Evolutionary conservation across 805 yeast species (phyloP).

Genomic region (Metschnikowia proteae): DNA sequence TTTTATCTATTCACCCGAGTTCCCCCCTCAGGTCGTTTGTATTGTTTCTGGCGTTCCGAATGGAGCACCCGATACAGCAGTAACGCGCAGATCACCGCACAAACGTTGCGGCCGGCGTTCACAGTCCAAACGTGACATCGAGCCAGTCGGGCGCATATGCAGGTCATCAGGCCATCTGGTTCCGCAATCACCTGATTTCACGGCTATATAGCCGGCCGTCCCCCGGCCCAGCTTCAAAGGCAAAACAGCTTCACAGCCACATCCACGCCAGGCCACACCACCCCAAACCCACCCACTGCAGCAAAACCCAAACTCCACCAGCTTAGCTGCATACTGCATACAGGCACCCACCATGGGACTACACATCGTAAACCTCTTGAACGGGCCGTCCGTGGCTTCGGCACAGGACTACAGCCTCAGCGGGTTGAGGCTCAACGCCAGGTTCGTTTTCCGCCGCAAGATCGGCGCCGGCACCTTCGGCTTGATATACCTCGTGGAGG

Average conservation of each 20-base stretch:
- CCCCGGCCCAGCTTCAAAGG: not conserved
- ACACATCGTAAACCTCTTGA: not conserved
- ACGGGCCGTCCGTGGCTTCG: not conserved
- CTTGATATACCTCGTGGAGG: conserved; percentile 46
- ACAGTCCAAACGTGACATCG: not conserved
- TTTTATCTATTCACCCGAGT: no score
- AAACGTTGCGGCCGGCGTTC: no score
- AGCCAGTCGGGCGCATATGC: not conserved
- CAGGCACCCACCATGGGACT: not conserved
- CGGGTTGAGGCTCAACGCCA: conserved; percentile 54
- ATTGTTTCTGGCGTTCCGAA: no score
- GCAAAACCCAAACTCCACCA: not conserved
- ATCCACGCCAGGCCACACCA: not conserved
- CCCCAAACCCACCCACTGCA: no score
- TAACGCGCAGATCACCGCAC: no score
- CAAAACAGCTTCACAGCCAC: not conserved
- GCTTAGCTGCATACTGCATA: not conserved
- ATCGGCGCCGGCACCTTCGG: conserved; percentile 45
- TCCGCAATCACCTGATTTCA: conserved; percentile 1
- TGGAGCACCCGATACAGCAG: no score
- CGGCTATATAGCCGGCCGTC: not conserved
- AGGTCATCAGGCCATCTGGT: not conserved
- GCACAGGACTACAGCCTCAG: not conserved
- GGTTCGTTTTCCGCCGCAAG: conserved; percentile 49
- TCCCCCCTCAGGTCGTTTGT: no score